Evolutionary conservation across 1,139 yeast species (phyloP).

Genomic region (Scheffersomyces titani): DNA sequence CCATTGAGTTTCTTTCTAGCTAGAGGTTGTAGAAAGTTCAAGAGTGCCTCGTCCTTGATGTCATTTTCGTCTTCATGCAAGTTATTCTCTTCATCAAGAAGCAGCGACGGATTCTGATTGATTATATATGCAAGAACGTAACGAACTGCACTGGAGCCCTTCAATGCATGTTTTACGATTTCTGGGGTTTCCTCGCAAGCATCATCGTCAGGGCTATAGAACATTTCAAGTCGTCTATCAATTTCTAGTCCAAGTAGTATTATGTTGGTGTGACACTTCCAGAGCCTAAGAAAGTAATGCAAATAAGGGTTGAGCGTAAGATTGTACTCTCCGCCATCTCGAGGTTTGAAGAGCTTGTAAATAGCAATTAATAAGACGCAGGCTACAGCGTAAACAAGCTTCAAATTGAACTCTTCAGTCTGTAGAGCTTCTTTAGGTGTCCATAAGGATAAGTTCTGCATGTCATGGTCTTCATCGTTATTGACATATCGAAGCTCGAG

Average conservation of each 20-base stretch:
- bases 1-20: slow-evolving; percentile 60
- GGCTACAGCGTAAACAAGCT: slow-evolving; percentile 52
- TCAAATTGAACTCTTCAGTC: slow-evolving; percentile 31
- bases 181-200: slow-evolving; percentile 46
- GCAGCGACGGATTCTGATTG: slow-evolving; percentile 45
- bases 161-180: slow-evolving; percentile 50
- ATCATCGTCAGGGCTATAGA: slow-evolving; percentile 33
- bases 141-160: slow-evolving; percentile 66
- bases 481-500: slow-evolving; percentile 42
- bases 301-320: slow-evolving; percentile 61
- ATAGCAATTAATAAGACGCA: slow-evolving; percentile 54
- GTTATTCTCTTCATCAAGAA: slow-evolving; percentile 15
- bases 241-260: slow-evolving; percentile 60
- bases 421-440: slow-evolving; percentile 45
- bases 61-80: slow-evolving; percentile 41
- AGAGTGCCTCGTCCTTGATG: slow-evolving; percentile 52
- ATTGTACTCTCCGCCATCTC: slow-evolving; percentile 30
- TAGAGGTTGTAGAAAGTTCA: slow-evolving; percentile 61
- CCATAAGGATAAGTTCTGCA: slow-evolving; percentile 49
- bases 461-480: slow-evolving; percentile 46
- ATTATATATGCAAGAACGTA: slow-evolving; percentile 61
- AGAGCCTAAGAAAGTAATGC: slow-evolving; percentile 53
- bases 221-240: slow-evolving; percentile 57
- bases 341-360: slow-evolving; percentile 48
- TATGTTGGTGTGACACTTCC: slow-evolving; percentile 66